Base-by-base conservation (phyloP, 2,329 filamentous ascomycete species). In the Elsinoe arachidis region DNA sequence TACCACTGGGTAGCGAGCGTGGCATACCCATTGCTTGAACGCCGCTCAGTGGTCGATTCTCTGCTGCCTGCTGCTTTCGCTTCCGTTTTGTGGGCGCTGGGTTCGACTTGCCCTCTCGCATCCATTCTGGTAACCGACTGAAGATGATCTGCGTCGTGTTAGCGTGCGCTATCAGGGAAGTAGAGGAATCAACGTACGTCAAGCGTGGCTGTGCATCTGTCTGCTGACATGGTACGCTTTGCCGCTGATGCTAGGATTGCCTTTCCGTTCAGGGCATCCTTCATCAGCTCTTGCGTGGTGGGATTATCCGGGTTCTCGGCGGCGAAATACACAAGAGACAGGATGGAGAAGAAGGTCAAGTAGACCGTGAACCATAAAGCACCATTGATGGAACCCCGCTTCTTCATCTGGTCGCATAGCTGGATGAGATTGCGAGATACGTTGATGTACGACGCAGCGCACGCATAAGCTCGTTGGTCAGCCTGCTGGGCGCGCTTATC, bases 331-430 rank as follows among this genome's bases (percentile, higher is more conserved):
- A 92, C 77, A 46, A 93, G 75, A 0, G 88, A 88, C 33, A 93
- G 75, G 33, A 92, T 86, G 12, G 87, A 85, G 67, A 90, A 91
- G 72, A 90, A 91, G 14, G 88, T 86, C 2, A 87, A 90, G 67
- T 90, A 92, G 67, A 92, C 82, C 63, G 88, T 87, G 67, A 92
- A 92, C 88, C 88, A 93, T 70, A 90, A 91, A 0, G 88, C 86
- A 0, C 88, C 89, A 61, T 86, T 85, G n/a, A 93, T 75, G 5
- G 89, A 76, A 3, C 85, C 81, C 65, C 86, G 81, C 67, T 84
- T 85, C 62, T 86, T 84, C 75, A 91, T 91, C 65, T 90, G 86
- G 19, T 83, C 79, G 3, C 85, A 86, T 59, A 92, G 89, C 65
- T 91, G 87, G 34, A 93, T 82, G 60, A 93, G 88, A 65, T 92